Base-by-base conservation (phyloP, 169 alveolate species). In the Plasmodium falciparum region DNA sequence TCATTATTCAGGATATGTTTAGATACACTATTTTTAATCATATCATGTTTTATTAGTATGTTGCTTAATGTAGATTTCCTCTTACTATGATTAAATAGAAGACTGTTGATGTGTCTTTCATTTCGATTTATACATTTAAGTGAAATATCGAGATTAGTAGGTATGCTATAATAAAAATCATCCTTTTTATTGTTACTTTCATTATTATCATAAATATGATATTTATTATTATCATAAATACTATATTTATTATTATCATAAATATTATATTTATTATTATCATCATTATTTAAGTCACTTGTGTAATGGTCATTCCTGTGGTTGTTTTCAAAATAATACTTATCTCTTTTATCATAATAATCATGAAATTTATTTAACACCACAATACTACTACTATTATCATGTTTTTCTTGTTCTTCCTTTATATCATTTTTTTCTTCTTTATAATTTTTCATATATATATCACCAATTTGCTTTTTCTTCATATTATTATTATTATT, bases 81-180 rank as follows among this genome's bases (percentile, higher is more conserved):
- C 50, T 59, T 26, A 17, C 54, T 61, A n/a, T 72, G 24, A 8
- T 45, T 58, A 6, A 15, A 9, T 12, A 29, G 47, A 11, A 72
- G 12, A 12, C 70, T 52, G 13, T 39, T 71, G 11, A 71, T 43
- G 22, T 71, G 12, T 39, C n/a, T 50, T 50, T 71, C 80, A 15
- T 61, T 72, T 43, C 17, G 17, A 56, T 22, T 17, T 13, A 56
- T 17, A 17, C 15, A 1, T 17, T 56, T 22, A 56, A 17, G 9
- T 17, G 65, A 56, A 56, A 56, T n/a, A 56, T 17, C 24, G 15
- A 22, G 9, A 12, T 56, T 56, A 56, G 17, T 56, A 6, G 22
- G 12, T 5, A 15, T 56, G 0, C 12, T 13, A 56, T 56, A 13
- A 56, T 56, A 8, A 56, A 15, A 17, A 56, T 2, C 7, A 56